Conservation (phyloP, 768 basidiomycete species). For the Pleurotus tuber-regium region DNA sequence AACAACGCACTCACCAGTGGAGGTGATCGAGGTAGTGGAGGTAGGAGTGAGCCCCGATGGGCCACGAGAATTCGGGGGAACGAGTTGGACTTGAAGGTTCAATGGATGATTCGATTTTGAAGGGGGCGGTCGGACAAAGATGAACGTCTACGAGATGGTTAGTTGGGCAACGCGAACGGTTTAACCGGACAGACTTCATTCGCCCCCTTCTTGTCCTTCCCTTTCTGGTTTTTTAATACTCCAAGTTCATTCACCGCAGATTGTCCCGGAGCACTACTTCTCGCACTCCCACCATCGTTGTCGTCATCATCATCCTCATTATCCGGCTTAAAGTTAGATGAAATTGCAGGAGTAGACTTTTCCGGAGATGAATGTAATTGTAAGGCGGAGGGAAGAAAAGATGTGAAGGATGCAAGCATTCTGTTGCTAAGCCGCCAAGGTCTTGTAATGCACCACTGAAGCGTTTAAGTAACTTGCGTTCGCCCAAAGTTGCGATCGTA, state of each 20-base stretch:
- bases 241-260: constrained; percentile 1
- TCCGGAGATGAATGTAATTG: not conserved
- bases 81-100: constrained; percentile 90
- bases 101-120: constrained; percentile 82
- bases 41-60: constrained; percentile 32
- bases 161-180: not conserved
- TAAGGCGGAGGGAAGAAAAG: constrained; percentile 12
- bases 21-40: constrained; percentile 27
- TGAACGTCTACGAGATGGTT: constrained; percentile 63
- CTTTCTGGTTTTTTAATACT: constrained; percentile 9
- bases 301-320: constrained; percentile 11
- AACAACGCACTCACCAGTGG: constrained; percentile 12
- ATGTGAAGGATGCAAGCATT: constrained; percentile 10
- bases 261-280: not conserved
- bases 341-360: not conserved
- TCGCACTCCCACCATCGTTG: not conserved
- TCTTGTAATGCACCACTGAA: no score
- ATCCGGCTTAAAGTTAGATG: not conserved
- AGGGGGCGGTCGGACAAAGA: constrained; percentile 89
- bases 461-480: no score
- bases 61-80: constrained; percentile 60
- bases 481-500: no score
- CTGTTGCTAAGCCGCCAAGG: not conserved
- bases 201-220: constrained; percentile 11
- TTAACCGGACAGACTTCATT: constrained; percentile 10